Evolutionary conservation across 331 rosid species (phyloP), one percentile per base, ranked within the genome.

Genomic region (Quercus phellos): DNA sequence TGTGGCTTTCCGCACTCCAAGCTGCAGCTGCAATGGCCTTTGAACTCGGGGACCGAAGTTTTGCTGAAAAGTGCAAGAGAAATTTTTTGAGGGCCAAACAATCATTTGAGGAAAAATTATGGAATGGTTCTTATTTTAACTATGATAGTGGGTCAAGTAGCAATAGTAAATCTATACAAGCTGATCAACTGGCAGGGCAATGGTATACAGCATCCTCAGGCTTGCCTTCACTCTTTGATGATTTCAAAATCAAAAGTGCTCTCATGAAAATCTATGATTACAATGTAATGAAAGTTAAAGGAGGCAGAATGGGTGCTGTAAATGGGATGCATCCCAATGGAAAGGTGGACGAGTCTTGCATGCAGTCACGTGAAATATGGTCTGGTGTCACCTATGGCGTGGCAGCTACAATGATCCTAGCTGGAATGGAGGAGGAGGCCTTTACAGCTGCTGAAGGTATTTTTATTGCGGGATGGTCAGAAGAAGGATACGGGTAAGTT

Each of bases 291-390:
- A 95, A 90, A 84, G 74, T 92, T 68, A 91, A 81, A 84, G 99
- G 99, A 51, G 99, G 99, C 32, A 87, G 86, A 69, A 95, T 95
- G 99, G 99, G 99, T 60, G 99, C 99, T 54, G 98, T 95, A 59
- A 95, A 95, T 77, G 99, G 99, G 26, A 95, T 95, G 99, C 94
- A 92, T 75, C 98, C 99, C 22, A 87, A 76, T 66, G 99, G 98
- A 46, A 90, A 82, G 90, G 98, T 95, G 79, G 99, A 95, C 55
- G 99, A 95, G 83, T 90, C 99, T 21, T 95, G 99, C 83, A 95
- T 95, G 99, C 99, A 95, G 80, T 95, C 99, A 32, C 93, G 98
- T 18, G 99, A 95, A 89, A 87, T 95, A 91, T 95, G 99, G 99
- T 70, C 94, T 0, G 99, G 99, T 61, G 99, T 95, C 73, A 95